Conservation (phyloP, 106 monocot genomes). For the Allium fistulosum region DNA sequence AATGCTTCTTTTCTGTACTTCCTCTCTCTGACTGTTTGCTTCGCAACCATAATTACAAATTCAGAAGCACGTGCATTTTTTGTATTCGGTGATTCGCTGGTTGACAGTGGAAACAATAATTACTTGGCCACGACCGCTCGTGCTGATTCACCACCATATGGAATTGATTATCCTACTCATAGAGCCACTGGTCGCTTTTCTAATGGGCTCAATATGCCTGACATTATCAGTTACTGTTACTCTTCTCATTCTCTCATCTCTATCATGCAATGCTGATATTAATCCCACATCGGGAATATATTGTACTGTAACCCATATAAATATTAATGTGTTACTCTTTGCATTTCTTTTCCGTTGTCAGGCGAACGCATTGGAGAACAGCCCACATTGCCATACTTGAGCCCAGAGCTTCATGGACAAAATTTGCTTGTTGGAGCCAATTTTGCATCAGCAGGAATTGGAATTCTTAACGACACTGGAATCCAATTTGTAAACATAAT, state of each 20-base stretch:
- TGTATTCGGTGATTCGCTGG: conserved; percentile 74
- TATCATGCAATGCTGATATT: too few species aligned
- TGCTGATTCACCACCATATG: conserved; percentile 58
- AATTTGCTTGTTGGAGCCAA: conserved; percentile 75
- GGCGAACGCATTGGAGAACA: conserved; percentile 80
- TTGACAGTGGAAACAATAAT: conserved; percentile 84
- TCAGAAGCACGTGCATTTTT: conserved; percentile 52
- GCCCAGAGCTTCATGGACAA: conserved; percentile 58
- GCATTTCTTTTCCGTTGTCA: conserved; percentile 7
- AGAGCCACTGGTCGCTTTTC: conserved; percentile 65
- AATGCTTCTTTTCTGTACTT: conserved; percentile 1
- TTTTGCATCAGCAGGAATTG: conserved; percentile 88
- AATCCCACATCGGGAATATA: too few species aligned
- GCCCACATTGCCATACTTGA: conserved; percentile 69
- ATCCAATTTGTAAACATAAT: conserved; percentile 66
- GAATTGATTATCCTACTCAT: conserved; percentile 62
- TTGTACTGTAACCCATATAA: background rate
- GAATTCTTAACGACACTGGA: conserved; percentile 90
- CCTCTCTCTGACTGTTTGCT: conserved; percentile 12
- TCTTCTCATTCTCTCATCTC: background rate
- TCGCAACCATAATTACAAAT: background rate
- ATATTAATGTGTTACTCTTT: background rate
- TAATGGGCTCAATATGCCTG: conserved; percentile 77
- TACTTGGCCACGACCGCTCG: conserved; percentile 62
- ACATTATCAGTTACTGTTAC: conserved; percentile 47